Conservation (phyloP, 805 yeast species). For the Sugiyamaella boreocaroliniensis region DNA sequence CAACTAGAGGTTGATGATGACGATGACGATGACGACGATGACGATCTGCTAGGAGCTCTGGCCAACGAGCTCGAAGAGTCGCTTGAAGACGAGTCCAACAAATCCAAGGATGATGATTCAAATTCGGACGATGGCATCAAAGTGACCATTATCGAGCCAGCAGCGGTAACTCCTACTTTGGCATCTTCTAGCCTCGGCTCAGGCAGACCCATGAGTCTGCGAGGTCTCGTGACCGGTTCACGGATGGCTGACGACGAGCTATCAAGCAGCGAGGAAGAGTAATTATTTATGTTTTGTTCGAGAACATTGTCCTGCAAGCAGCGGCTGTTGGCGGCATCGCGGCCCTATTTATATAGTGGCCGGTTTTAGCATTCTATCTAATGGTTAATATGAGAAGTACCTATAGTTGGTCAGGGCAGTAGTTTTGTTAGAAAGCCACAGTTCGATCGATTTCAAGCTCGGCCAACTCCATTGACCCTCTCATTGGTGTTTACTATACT, state of each 20-base stretch:
- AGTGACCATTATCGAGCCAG: slow-evolving; percentile 6
- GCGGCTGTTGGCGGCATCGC: too few relatives aligned
- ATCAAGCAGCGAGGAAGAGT: slow-evolving; percentile 21
- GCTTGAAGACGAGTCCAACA: slow-evolving; percentile 9
- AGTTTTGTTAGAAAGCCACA: neutral
- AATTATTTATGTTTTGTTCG: neutral
- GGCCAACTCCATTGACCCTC: too few relatives aligned
- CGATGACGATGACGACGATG: slow-evolving; percentile 26
- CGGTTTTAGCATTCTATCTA: neutral
- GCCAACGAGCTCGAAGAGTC: slow-evolving; percentile 28
- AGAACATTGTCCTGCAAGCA: neutral
- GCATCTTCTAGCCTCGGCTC: neutral
- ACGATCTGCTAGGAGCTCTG: slow-evolving; percentile 26
- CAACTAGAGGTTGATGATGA: slow-evolving; percentile 4
- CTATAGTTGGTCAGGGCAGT: neutral
- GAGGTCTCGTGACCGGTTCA: slow-evolving; percentile 14
- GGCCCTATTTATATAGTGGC: too few relatives aligned
- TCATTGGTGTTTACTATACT: too few relatives aligned
- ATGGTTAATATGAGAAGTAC: neutral
- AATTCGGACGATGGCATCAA: slow-evolving; percentile 8
- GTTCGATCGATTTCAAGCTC: too few relatives aligned
- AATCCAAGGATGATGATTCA: slow-evolving; percentile 15
- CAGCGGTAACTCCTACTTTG: slow-evolving; percentile 8
- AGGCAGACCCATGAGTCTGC: slow-evolving; percentile 16
- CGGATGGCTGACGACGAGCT: slow-evolving; percentile 19